Conservation (phyloP, 345 rosid species). For the Capsella bursapastoris region DNA sequence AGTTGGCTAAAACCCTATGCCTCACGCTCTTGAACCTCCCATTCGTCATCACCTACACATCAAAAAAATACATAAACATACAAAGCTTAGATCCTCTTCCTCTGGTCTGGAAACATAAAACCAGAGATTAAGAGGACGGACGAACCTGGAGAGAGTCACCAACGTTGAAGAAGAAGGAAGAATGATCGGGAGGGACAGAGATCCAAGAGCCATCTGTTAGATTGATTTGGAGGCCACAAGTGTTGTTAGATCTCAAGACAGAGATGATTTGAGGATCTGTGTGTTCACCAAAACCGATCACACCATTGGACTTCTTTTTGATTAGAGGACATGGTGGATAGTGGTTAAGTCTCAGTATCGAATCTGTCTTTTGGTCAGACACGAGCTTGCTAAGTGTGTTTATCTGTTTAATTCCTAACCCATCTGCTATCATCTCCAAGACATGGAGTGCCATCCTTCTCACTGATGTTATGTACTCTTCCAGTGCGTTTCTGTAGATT, state of each 20-base stretch:
- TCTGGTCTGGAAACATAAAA: background rate
- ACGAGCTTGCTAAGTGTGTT: slow-evolving; percentile 70
- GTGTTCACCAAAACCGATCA: slow-evolving; percentile 87
- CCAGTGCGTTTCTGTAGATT: slow-evolving; percentile 57
- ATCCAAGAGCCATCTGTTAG: slow-evolving; percentile 69
- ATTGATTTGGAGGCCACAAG: slow-evolving; percentile 81
- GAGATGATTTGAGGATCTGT: slow-evolving; percentile 94
- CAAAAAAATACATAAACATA: background rate
- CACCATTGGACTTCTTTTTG: slow-evolving; percentile 21
- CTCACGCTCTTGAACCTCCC: slow-evolving; percentile 86
- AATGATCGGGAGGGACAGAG: slow-evolving; percentile 76
- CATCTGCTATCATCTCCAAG: slow-evolving; percentile 76
- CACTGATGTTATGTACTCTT: slow-evolving; percentile 63
- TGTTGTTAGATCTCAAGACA: slow-evolving; percentile 79
- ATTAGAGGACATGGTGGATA: slow-evolving; percentile 61
- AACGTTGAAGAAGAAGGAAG: slow-evolving; percentile 80
- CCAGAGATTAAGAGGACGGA: too few relatives aligned
- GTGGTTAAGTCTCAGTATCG: slow-evolving; percentile 75
- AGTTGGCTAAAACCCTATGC: slow-evolving; percentile 78
- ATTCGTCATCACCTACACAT: slow-evolving; percentile 79
- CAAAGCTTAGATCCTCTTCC: background rate
- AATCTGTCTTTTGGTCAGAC: slow-evolving; percentile 70
- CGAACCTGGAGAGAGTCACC: slow-evolving; percentile 78
- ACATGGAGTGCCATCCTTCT: slow-evolving; percentile 69
- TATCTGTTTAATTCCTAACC: slow-evolving; percentile 59